Evolutionary conservation across 495 filamentous ascomycete species (phyloP).

Genomic region (Penicillium simplicissimum): DNA sequence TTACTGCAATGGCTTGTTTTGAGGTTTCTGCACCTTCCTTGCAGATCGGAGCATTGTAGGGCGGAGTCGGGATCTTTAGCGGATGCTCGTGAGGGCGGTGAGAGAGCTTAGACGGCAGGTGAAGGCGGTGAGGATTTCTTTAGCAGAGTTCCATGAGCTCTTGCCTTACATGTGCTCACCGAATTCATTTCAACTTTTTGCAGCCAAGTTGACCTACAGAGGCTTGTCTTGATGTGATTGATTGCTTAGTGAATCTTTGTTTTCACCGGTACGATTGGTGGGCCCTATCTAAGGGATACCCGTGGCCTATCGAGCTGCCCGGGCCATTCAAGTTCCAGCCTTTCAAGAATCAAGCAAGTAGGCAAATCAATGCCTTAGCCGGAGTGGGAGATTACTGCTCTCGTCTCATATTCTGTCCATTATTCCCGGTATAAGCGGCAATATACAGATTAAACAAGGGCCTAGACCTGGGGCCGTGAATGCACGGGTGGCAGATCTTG

Average conservation of each 20-base stretch:
- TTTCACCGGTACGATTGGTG: neutral
- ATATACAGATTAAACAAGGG: neutral
- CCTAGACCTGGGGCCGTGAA: neutral
- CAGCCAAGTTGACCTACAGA: too few species aligned
- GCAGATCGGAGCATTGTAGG: constrained; percentile 19
- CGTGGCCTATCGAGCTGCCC: neutral
- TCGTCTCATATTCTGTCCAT: neutral
- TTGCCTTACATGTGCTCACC: too few species aligned
- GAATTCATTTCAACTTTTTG: too few species aligned
- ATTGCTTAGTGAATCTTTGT: neutral
- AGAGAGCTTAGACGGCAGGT: neutral
- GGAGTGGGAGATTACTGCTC: neutral
- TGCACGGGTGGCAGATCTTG: neutral
- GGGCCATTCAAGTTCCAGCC: neutral
- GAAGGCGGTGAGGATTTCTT: constrained; percentile 8
- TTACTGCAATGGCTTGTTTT: constrained; percentile 21
- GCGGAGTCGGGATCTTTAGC: constrained; percentile 19
- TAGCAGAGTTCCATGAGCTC: too few species aligned
- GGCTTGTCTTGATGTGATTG: too few species aligned
- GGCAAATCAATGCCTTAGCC: neutral
- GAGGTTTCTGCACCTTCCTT: constrained; percentile 21
- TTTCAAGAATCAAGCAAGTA: neutral
- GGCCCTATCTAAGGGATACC: neutral
- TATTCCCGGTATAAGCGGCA: neutral
- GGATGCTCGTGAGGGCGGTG: constrained; percentile 15